A percentile compares a stretch with the other conserved stretches of the same genome.
Evolutionary conservation across 345 rosid genomes (phyloP).

Genomic region (Syzygium aqueum): DNA sequence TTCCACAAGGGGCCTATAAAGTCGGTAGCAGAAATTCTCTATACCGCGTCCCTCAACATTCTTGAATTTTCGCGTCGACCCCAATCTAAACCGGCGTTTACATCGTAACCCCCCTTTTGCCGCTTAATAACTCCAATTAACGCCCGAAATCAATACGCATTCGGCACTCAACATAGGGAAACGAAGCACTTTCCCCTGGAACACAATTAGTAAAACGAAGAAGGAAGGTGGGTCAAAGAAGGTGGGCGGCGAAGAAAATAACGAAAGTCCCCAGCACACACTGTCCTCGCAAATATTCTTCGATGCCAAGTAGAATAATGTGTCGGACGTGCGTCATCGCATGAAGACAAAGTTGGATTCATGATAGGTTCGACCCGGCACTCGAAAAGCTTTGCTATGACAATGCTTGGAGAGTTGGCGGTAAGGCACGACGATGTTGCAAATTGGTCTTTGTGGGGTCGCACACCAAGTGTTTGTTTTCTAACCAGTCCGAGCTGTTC

Average conservation of each 20-base stretch:
- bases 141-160: not conserved
- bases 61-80: not conserved
- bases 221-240: not conserved
- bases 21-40: not conserved
- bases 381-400: not conserved
- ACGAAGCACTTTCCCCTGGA: not conserved
- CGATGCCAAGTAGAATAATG: not conserved
- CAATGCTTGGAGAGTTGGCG: not conserved
- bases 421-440: not conserved
- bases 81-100: not conserved
- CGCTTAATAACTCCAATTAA: not conserved
- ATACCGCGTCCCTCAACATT: not conserved
- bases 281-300: not conserved
- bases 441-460: not conserved
- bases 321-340: not conserved
- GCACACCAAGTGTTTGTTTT: not conserved
- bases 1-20: not conserved
- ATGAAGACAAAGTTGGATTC: not conserved
- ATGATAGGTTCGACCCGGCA: not conserved
- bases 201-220: not conserved
- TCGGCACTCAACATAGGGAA: not conserved
- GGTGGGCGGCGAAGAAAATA: not conserved
- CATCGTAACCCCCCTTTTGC: not conserved
- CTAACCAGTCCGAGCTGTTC: not conserved
- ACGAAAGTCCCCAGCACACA: not conserved